These are phyloP conservation scores for Claviceps monticola DNA, from an alignment of 2,329 filamentous ascomycete species.

Conservation along the genomic window DNA sequence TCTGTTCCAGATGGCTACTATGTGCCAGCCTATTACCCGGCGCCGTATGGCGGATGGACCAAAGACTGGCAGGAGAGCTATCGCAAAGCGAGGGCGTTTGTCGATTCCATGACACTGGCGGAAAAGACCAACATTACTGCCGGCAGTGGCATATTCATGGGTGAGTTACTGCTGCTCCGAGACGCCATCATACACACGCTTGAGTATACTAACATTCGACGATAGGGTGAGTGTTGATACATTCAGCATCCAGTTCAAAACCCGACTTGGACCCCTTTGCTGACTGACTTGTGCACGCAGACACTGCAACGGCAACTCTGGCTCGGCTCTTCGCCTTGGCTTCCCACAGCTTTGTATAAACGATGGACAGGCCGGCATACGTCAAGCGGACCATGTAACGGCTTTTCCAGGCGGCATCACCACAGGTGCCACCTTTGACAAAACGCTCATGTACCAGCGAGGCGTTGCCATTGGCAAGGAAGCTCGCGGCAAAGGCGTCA, in stretches of 20 bases:
- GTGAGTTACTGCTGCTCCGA: slow-evolving; percentile 15
- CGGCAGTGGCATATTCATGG: slow-evolving; percentile 61
- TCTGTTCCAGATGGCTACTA: slow-evolving; percentile 15
- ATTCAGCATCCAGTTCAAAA: neutral
- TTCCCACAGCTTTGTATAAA: slow-evolving; percentile 61
- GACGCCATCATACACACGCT: too few species aligned
- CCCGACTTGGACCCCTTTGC: neutral
- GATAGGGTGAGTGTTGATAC: slow-evolving; percentile 2
- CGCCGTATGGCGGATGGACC: slow-evolving; percentile 59
- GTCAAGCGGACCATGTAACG: slow-evolving; percentile 60
- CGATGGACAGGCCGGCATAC: slow-evolving; percentile 57
- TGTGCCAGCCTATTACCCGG: slow-evolving; percentile 50
- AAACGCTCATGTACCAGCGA: slow-evolving; percentile 53
- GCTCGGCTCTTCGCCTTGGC: slow-evolving; percentile 54
- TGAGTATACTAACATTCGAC: neutral
- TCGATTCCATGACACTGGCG: slow-evolving; percentile 63
- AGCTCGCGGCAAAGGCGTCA: slow-evolving; percentile 58
- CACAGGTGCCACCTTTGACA: slow-evolving; percentile 61
- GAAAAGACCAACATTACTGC: slow-evolving; percentile 70
- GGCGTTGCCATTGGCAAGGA: slow-evolving; percentile 57
- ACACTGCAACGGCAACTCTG: slow-evolving; percentile 63
- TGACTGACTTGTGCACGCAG: slow-evolving; percentile 16
- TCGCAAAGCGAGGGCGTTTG: slow-evolving; percentile 50
- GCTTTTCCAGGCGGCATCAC: slow-evolving; percentile 73
- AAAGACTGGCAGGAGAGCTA: slow-evolving; percentile 58